phyloP scores from a whole-genome alignment of 2,329 filamentous ascomycete genomes.

The Cytospora schulzeri region DNA sequence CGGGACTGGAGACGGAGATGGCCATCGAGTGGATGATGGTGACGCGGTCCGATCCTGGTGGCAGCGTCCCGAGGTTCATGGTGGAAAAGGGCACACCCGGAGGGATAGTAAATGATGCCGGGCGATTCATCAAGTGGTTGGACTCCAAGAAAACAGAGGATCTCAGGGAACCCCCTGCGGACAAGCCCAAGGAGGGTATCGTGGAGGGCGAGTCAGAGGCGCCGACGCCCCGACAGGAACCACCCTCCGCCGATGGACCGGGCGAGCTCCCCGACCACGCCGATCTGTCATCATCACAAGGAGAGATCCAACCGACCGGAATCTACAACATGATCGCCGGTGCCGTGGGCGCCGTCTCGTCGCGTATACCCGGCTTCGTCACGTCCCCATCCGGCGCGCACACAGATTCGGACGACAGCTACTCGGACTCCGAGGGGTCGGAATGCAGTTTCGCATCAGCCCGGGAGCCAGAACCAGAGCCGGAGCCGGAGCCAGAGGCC shows the following conservation, averaged over 20 bases:
- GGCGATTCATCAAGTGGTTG: constrained; percentile 80
- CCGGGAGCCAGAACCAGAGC: constrained; percentile 41
- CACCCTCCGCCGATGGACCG: constrained; percentile 22
- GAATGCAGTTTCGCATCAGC: constrained; percentile 54
- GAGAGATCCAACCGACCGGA: constrained; percentile 43
- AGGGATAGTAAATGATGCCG: constrained; percentile 76
- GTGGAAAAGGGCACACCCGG: constrained; percentile 86
- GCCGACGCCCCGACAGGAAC: constrained; percentile 25
- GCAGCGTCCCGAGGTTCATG: constrained; percentile 85
- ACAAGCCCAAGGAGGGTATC: constrained; percentile 31
- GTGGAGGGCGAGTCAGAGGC: constrained; percentile 37
- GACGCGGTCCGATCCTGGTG: constrained; percentile 84
- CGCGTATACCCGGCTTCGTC: constrained; percentile 39
- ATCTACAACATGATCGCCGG: constrained; percentile 59
- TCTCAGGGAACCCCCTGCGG: constrained; percentile 34
- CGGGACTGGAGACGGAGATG: constrained; percentile 38
- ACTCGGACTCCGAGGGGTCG: constrained; percentile 46
- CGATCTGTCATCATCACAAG: constrained; percentile 1
- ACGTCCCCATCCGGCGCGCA: constrained; percentile 37
- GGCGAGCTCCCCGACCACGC: constrained; percentile 14
- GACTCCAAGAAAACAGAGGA: constrained; percentile 43
- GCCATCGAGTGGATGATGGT: constrained; percentile 89
- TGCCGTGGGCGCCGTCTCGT: constrained; percentile 52
- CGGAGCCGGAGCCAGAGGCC: constrained; percentile 35
- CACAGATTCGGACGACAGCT: constrained; percentile 31